Evolutionary conservation across 2,329 filamentous ascomycete genomes (phyloP).

Genomic region (Fusarium virguliforme): DNA sequence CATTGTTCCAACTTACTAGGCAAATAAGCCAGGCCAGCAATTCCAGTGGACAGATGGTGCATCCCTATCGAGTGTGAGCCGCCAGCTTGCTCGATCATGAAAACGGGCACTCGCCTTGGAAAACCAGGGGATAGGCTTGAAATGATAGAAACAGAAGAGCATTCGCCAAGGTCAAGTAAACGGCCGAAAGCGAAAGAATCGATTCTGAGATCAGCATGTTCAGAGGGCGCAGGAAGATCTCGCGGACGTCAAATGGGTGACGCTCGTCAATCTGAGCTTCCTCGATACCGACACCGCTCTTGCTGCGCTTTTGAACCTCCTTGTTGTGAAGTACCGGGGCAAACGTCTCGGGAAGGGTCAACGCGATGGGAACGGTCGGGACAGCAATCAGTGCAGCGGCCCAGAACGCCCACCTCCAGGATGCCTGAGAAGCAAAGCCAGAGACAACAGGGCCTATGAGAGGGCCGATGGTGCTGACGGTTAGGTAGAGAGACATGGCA

Average conservation of each 20-base stretch:
- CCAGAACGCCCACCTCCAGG: slow-evolving; percentile 61
- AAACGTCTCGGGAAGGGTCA: slow-evolving; percentile 65
- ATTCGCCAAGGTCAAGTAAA: slow-evolving; percentile 67
- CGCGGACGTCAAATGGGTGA: slow-evolving; percentile 58
- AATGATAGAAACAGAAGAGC: slow-evolving; percentile 69
- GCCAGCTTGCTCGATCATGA: background rate
- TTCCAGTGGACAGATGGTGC: slow-evolving; percentile 64
- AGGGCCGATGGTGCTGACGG: slow-evolving; percentile 53
- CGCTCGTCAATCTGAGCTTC: slow-evolving; percentile 59
- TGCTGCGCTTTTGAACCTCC: slow-evolving; percentile 65
- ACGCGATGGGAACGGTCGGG: slow-evolving; percentile 52
- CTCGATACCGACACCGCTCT: slow-evolving; percentile 51
- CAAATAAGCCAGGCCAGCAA: slow-evolving; percentile 65
- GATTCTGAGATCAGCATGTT: slow-evolving; percentile 65
- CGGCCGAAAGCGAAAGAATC: slow-evolving; percentile 64
- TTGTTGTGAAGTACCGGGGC: slow-evolving; percentile 66
- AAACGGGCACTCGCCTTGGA: slow-evolving; percentile 50
- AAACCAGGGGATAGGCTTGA: slow-evolving; percentile 67
- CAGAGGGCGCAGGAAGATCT: slow-evolving; percentile 66
- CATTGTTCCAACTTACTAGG: slow-evolving; percentile 57
- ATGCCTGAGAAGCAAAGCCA: slow-evolving; percentile 64
- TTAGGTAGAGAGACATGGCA: slow-evolving; percentile 56
- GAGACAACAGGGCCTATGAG: slow-evolving; percentile 69
- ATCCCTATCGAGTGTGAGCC: slow-evolving; percentile 37
- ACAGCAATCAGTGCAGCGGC: slow-evolving; percentile 55